Base-by-base conservation (phyloP, 2,329 filamentous ascomycete genomes). In the Talaromyces sp. region DNA sequence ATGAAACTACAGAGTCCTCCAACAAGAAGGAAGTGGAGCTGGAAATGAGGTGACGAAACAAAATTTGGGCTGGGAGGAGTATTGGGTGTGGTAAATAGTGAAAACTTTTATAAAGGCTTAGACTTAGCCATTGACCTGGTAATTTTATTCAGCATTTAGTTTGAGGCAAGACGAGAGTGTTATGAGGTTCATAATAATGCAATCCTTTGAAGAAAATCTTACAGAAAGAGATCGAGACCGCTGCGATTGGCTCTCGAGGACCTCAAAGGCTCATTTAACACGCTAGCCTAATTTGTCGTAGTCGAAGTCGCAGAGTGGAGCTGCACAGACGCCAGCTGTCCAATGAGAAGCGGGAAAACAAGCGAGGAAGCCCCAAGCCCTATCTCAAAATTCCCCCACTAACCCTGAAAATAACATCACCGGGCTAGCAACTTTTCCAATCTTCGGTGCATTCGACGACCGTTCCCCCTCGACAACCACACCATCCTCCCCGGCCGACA, bases 21-120 rank as follows among this genome's bases (percentile, higher is more conserved):
- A 70, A 65, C 60, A 68, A 69, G 44, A 62, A 47, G 42, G 72
- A 74, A 58, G 73, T 82, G 73, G 80, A 81, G 63, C 75, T 83
- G 42, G 81, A 83, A 67, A 81, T 83, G 80, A 77, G 80, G 67
- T 82, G 64, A 74, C 19, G 3, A 51, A 25, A 42, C 10, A 9
- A 39, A 9, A 25, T 13, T 13, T 33, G 32, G 27, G 25, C n/a
- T 49, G 17, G 33, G 5, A 22, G 19, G 44, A 47, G 19, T 13
- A 49, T 58, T 32, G 44, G n/a, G 22, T 27, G 44, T 39, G 44
- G 36, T 57, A 32, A 57, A n/a, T 32, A 28, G 28, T 27, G 36
- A 5, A 19, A 44, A 44, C 25, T n/a, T 51, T 32, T 32, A 30
- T 22, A 39, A 47, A 28, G 49, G 25, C 25, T 30, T 53, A 53